phyloP scores from a whole-genome alignment of 192 early-diverging fungal genomes.

The Coemansia asiatica region DNA sequence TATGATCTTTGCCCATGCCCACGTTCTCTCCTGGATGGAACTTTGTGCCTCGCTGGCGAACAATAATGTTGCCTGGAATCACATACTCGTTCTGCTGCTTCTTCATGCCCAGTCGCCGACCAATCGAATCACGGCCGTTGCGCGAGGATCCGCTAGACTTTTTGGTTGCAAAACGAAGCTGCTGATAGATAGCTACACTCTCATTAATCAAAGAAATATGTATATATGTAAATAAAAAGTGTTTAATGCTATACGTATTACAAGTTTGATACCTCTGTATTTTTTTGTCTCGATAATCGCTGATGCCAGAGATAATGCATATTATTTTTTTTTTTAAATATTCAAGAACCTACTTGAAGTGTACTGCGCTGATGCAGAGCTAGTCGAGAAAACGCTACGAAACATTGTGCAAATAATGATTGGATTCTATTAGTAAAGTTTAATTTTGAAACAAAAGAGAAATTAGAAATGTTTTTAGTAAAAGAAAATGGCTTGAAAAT shows the following conservation, averaged over 20 bases:
- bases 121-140: conserved; percentile 76
- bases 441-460: background rate
- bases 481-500: too few species aligned
- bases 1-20: conserved; percentile 77
- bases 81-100: conserved; percentile 66
- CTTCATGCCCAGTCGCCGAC: conserved; percentile 77
- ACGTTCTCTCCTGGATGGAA: conserved; percentile 81
- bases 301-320: background rate
- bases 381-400: conserved; percentile 18
- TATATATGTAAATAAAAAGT: background rate
- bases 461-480: too few species aligned
- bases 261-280: too few species aligned
- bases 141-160: conserved; percentile 75
- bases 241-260: too few species aligned
- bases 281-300: background rate
- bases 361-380: background rate
- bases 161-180: conserved; percentile 76
- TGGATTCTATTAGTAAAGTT: too few species aligned
- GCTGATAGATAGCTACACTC: conserved; percentile 38
- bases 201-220: background rate
- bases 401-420: conserved; percentile 20
- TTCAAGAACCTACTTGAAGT: conserved; percentile 9
- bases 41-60: conserved; percentile 76
- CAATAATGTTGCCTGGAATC: conserved; percentile 75
- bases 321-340: too few species aligned